A percentile compares a stretch with the other conserved stretches of the same genome.
Evolutionary conservation across 495 filamentous ascomycete species (phyloP).

Genomic region (Penicillium paradoxum): DNA sequence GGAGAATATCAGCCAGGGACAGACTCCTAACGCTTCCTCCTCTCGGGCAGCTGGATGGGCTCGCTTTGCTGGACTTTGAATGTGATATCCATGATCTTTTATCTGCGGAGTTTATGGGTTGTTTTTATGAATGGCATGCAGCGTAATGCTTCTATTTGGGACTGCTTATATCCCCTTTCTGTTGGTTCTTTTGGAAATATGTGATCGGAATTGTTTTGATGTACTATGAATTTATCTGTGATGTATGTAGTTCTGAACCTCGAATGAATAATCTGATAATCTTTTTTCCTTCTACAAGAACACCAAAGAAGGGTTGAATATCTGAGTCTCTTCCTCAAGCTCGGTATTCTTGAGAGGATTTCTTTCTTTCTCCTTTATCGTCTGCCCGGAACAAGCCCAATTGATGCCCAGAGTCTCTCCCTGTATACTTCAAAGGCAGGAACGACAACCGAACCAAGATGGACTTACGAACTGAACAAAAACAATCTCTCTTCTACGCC

Average conservation of each 20-base stretch:
- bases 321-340: too few species aligned
- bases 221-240: background rate
- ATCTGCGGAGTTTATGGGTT: constrained; percentile 15
- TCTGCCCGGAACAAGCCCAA: too few species aligned
- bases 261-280: background rate
- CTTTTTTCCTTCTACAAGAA: background rate
- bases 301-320: too few species aligned
- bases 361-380: too few species aligned
- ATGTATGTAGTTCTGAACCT: constrained; percentile 3
- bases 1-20: constrained; percentile 2
- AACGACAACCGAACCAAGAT: too few species aligned
- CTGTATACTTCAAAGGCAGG: too few species aligned
- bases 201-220: background rate
- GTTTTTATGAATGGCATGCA: constrained; percentile 22
- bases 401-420: too few species aligned
- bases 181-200: constrained; percentile 4
- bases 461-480: too few species aligned
- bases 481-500: too few species aligned
- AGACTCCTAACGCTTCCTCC: constrained; percentile 10
- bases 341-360: too few species aligned
- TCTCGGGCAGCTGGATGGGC: constrained; percentile 44
- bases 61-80: constrained; percentile 42
- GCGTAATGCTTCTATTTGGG: constrained; percentile 13
- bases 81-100: constrained; percentile 7
- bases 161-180: background rate